Evolutionary conservation across 345 rosid species (phyloP).

Genomic region (Pistacia vera): DNA sequence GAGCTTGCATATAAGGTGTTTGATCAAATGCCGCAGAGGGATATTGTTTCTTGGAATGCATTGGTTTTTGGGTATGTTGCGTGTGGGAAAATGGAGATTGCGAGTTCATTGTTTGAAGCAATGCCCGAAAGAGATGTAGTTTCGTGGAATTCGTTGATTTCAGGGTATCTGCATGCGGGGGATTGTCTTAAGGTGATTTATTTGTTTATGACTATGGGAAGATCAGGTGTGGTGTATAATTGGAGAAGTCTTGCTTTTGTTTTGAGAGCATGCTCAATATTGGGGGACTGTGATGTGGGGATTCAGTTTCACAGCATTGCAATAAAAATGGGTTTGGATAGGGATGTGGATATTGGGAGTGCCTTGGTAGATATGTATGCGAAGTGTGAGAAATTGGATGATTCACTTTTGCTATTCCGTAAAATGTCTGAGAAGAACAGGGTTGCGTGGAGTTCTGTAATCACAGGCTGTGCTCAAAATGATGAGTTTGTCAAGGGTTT

Average conservation of each 20-base stretch:
- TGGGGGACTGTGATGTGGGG: conserved; percentile 50
- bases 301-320: conserved; percentile 75
- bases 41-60: conserved; percentile 76
- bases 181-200: conserved; percentile 45
- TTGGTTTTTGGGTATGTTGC: conserved; percentile 63
- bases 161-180: conserved; percentile 68
- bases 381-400: conserved; percentile 63
- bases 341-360: conserved; percentile 72
- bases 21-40: conserved; percentile 61
- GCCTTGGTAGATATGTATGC: conserved; percentile 93
- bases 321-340: conserved; percentile 52
- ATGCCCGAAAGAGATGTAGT: conserved; percentile 78
- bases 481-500: conserved; percentile 46
- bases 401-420: conserved; percentile 55
- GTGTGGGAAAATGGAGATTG: conserved; percentile 51
- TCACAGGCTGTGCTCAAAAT: conserved; percentile 84
- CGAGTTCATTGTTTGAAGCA: conserved; percentile 42
- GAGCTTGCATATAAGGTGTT: conserved; percentile 59
- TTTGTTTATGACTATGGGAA: conserved; percentile 65
- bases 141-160: conserved; percentile 90
- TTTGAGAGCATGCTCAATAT: conserved; percentile 56
- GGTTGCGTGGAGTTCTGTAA: conserved; percentile 87
- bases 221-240: conserved; percentile 42
- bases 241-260: conserved; percentile 63
- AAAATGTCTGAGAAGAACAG: conserved; percentile 67